Percentiles rank a stretch among this genome's conserved stretches.
phyloP scores from a whole-genome alignment of 2,329 filamentous ascomycete species.

The Raffaelea arxii region DNA sequence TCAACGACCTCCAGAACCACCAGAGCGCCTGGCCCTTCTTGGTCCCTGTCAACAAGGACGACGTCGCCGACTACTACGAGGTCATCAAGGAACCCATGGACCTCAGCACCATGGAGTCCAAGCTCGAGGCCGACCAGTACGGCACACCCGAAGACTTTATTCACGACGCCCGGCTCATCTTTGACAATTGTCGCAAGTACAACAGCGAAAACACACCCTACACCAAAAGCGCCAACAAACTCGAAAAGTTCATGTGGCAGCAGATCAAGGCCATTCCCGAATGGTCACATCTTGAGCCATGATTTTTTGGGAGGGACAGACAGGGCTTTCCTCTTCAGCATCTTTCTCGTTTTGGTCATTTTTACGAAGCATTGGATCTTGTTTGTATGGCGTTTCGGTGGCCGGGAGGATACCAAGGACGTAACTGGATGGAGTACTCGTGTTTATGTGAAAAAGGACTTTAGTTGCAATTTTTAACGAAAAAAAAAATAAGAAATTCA shows the following conservation, averaged over 20 bases:
- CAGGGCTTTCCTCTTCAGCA: neutral
- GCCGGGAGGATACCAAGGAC: no score
- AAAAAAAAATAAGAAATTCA: no score
- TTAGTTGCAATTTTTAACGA: neutral
- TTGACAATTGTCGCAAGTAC: conserved; percentile 90
- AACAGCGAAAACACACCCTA: conserved; percentile 95
- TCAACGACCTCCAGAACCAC: conserved; percentile 94
- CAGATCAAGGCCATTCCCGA: conserved; percentile 87
- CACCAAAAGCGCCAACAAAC: conserved; percentile 85
- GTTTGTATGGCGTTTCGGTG: no score
- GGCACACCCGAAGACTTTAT: conserved; percentile 86
- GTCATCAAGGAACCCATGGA: conserved; percentile 99
- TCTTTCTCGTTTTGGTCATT: neutral
- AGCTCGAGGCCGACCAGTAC: conserved; percentile 90
- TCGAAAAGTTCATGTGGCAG: conserved; percentile 92
- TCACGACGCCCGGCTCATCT: conserved; percentile 78
- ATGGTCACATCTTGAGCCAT: conserved; percentile 62
- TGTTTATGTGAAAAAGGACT: neutral
- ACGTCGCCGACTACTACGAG: conserved; percentile 97
- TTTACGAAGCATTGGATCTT: neutral
- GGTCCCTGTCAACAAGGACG: conserved; percentile 85
- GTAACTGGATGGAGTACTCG: no score
- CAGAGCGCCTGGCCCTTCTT: conserved; percentile 90
- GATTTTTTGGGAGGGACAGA: no score
- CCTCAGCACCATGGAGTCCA: conserved; percentile 87